Evolutionary conservation across 257 asterid species (phyloP).

Genomic region (Striga asiatica): DNA sequence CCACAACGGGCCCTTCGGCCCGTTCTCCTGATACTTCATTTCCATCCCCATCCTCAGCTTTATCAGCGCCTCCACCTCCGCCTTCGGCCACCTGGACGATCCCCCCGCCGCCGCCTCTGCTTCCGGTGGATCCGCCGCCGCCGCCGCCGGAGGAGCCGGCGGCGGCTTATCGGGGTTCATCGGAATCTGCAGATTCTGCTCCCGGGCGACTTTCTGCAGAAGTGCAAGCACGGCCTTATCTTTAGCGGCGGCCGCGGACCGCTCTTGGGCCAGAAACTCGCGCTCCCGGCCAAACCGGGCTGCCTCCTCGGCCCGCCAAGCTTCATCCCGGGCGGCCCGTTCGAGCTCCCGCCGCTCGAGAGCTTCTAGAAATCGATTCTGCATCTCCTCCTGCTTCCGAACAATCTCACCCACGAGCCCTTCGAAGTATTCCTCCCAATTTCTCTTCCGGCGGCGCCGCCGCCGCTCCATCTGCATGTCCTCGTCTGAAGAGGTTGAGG

Average conservation of each 20-base stretch:
- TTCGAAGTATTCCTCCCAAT: conserved; percentile 70
- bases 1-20: conserved; percentile 93
- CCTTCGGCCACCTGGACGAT: conserved; percentile 86
- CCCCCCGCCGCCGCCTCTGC: conserved; percentile 31
- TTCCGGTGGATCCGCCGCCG: neutral
- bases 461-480: conserved; percentile 47
- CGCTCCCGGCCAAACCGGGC: conserved; percentile 64
- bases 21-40: conserved; percentile 66
- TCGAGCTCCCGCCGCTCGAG: conserved; percentile 75
- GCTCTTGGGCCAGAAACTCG: conserved; percentile 67
- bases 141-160: neutral
- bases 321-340: conserved; percentile 65
- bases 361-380: conserved; percentile 55
- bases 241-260: conserved; percentile 66
- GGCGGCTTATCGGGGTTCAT: conserved; percentile 13
- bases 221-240: conserved; percentile 71
- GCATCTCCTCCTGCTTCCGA: conserved; percentile 75
- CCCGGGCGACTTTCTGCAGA: conserved; percentile 49
- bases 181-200: conserved; percentile 30
- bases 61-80: conserved; percentile 77
- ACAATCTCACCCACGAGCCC: conserved; percentile 51
- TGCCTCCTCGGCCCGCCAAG: conserved; percentile 73
- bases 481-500: conserved; percentile 82
- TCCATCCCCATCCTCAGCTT: conserved; percentile 58
- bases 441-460: conserved; percentile 58